Evolutionary conservation across 352 stramenopile species (phyloP), one percentile per base, ranked within the genome.

Genomic region (Pythium myriotylum): DNA sequence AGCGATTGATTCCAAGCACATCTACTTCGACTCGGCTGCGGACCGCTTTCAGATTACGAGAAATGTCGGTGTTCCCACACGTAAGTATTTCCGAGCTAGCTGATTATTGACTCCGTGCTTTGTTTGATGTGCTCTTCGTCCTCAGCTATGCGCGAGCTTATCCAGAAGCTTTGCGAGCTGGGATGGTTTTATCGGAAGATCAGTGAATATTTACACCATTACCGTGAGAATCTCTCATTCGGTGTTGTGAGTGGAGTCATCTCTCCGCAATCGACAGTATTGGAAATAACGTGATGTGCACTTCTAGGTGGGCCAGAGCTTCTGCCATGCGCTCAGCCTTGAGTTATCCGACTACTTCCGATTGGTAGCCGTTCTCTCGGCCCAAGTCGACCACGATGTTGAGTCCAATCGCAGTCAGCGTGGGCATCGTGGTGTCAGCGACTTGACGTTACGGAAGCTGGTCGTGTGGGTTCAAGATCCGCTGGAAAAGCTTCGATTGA

Each of bases 311-410:
- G 82, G 79, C 0, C 89, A 96, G 65, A 95, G 87, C 58, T 97
- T 98, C 62, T 94, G 85, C 14, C 86, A 96, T 59, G 81, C 92
- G 16, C 73, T 98, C 10, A 92, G 97, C 56, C 81, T 90, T 16
- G 89, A 98, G 55, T 63, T 98, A n/a, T 89, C 78, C 1, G 88
- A 96, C 54, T 98, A 97, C 70, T 97, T 95, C 52, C 88, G 93
- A 8, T 68, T 98, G n/a, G 92, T 98, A 32, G 92, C 93, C 16
- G 89, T 97, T 3, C 61, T 98, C 29, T 84, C 92, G 20, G 74
- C 91, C 10, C 93, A 98, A 79, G 84, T 97, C 17, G 84, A 95
- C 42, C 80, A 91, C 20, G 84, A 94, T 45, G 84, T 79, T 2
- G 84, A 85, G 70, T 79, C 68, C 23, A 85, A 77, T 29, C 76